Percentiles rank a stretch among this genome's conserved stretches.
Conservation (phyloP, 2,329 filamentous ascomycete genomes). For the Aspergillus sp. region DNA sequence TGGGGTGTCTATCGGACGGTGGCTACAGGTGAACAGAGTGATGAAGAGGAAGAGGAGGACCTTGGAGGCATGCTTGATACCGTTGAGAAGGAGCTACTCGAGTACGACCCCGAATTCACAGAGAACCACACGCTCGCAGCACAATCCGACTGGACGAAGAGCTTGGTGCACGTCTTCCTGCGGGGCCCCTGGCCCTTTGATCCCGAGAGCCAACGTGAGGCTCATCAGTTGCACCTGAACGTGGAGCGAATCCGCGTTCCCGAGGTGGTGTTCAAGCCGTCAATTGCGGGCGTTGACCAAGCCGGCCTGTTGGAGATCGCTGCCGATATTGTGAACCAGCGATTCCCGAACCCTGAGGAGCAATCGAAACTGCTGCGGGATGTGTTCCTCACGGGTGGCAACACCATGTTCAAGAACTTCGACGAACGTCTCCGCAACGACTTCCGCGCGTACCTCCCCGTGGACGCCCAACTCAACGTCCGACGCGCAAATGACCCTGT, state of each 20-base stretch:
- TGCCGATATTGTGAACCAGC: slow-evolving; percentile 82
- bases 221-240: slow-evolving; percentile 89
- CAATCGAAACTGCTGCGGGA: slow-evolving; percentile 75
- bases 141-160: slow-evolving; percentile 93
- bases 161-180: slow-evolving; percentile 83
- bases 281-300: slow-evolving; percentile 89
- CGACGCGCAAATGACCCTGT: slow-evolving; percentile 74
- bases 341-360: slow-evolving; percentile 60
- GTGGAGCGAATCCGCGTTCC: slow-evolving; percentile 93
- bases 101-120: slow-evolving; percentile 84
- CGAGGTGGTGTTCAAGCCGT: slow-evolving; percentile 89
- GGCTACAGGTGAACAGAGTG: slow-evolving; percentile 74
- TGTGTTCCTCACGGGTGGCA: slow-evolving; percentile 93
- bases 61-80: slow-evolving; percentile 70
- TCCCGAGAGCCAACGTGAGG: slow-evolving; percentile 73
- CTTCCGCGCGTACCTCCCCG: slow-evolving; percentile 70
- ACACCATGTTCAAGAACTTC: slow-evolving; percentile 81
- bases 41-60: slow-evolving; percentile 92
- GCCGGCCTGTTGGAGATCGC: slow-evolving; percentile 91
- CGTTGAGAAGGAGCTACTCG: slow-evolving; percentile 80
- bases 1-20: slow-evolving; percentile 97
- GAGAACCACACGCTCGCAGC: slow-evolving; percentile 91
- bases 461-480: slow-evolving; percentile 66
- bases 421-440: slow-evolving; percentile 77
- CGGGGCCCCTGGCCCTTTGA: slow-evolving; percentile 88